A percentile compares a stretch with the other conserved stretches of the same genome.
Evolutionary conservation across 208 protist genomes (phyloP).

Genomic region (Vickermania ingenoplastis): DNA sequence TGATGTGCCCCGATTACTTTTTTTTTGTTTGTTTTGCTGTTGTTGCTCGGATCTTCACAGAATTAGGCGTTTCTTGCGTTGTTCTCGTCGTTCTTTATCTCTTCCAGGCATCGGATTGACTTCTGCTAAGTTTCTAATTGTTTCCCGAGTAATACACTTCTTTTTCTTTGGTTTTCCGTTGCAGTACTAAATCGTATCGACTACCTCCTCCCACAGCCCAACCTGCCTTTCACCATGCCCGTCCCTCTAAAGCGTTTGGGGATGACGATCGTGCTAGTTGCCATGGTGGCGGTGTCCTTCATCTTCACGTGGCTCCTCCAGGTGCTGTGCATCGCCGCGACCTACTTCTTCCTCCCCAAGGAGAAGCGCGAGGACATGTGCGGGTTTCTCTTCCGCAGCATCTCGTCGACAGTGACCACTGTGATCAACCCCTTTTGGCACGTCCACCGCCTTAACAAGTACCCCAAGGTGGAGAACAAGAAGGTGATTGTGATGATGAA

Average conservation of each 20-base stretch:
- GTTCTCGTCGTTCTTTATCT: no score
- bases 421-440: slow-evolving; percentile 78
- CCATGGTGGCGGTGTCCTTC: slow-evolving; percentile 38
- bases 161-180: no score
- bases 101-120: no score
- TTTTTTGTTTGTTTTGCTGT: no score
- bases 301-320: slow-evolving; percentile 59
- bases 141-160: no score
- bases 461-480: slow-evolving; percentile 42
- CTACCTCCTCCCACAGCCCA: no score
- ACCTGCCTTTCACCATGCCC: no score
- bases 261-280: slow-evolving; percentile 46
- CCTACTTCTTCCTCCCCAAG: slow-evolving; percentile 50
- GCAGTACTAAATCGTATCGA: no score
- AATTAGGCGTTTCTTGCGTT: no score
- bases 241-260: slow-evolving; percentile 12
- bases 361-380: slow-evolving; percentile 59
- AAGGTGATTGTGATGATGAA: slow-evolving; percentile 83
- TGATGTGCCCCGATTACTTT: no score
- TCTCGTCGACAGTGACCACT: slow-evolving; percentile 49
- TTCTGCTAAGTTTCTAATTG: no score
- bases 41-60: no score
- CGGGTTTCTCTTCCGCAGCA: slow-evolving; percentile 60
- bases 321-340: slow-evolving; percentile 39
- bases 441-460: slow-evolving; percentile 50